Conservation (phyloP, 148 eudicot species). For the Fallopia convolvulus region DNA sequence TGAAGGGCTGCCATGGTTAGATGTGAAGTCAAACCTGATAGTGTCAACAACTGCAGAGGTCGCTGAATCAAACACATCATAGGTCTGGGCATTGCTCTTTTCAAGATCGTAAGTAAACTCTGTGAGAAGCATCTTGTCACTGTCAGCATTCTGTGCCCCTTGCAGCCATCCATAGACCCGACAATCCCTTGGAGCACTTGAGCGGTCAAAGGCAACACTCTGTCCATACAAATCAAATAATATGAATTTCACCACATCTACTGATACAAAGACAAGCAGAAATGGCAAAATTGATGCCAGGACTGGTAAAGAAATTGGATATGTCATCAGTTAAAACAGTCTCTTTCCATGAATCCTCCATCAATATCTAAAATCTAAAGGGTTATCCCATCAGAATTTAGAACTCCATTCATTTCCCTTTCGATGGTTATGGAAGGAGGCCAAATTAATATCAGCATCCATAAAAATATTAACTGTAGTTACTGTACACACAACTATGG, state of each 20-base stretch:
- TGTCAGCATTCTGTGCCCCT: slow-evolving; percentile 19
- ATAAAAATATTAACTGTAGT: not conserved
- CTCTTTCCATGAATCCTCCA: not conserved
- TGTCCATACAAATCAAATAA: slow-evolving; percentile 24
- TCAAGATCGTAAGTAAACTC: slow-evolving; percentile 81
- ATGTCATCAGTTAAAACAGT: not conserved
- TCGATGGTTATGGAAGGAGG: not conserved
- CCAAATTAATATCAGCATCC: too few relatives aligned
- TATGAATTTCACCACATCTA: not conserved
- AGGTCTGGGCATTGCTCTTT: slow-evolving; percentile 84
- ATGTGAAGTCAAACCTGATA: slow-evolving; percentile 58
- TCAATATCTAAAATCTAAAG: not conserved
- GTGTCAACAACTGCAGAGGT: slow-evolving; percentile 40
- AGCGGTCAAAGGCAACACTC: slow-evolving; percentile 78
- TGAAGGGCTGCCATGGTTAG: slow-evolving; percentile 68
- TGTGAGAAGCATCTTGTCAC: slow-evolving; percentile 41
- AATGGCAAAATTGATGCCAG: not conserved
- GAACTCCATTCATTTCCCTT: not conserved
- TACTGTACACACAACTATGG: not conserved
- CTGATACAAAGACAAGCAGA: not conserved
- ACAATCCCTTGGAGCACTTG: slow-evolving; percentile 85
- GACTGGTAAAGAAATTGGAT: not conserved
- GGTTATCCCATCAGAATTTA: not conserved
- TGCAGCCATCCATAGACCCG: slow-evolving; percentile 70
- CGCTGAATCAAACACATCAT: slow-evolving; percentile 38